These are phyloP conservation scores for Massarina eburnea DNA, from an alignment of 2,329 filamentous ascomycete genomes.

Conservation along the genomic window DNA sequence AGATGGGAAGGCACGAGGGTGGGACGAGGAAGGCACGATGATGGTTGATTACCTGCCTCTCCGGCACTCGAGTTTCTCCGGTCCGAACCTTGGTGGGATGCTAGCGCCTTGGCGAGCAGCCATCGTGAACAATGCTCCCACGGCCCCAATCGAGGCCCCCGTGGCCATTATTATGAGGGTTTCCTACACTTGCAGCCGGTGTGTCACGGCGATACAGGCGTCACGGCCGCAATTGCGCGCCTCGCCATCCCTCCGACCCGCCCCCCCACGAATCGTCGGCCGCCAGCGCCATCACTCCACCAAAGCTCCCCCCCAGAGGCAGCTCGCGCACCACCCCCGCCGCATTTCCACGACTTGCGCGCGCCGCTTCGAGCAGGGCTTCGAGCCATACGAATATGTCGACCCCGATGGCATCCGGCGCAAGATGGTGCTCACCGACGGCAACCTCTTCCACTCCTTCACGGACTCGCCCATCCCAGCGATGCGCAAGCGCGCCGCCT, in stretches of 20 bases:
- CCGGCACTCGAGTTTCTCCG: background rate
- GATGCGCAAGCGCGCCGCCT: conserved; percentile 83
- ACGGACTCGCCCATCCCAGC: conserved; percentile 84
- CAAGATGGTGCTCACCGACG: conserved; percentile 59
- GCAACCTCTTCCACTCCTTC: conserved; percentile 93
- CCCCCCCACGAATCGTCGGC: conserved; percentile 24
- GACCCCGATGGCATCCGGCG: conserved; percentile 37
- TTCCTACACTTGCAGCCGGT: conserved; percentile 45
- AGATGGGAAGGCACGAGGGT: too few species aligned
- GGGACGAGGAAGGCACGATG: too few species aligned
- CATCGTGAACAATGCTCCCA: conserved; percentile 16
- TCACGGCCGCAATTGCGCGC: conserved; percentile 30
- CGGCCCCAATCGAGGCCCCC: conserved; percentile 12
- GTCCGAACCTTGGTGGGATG: background rate
- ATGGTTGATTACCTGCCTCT: too few species aligned
- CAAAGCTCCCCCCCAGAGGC: conserved; percentile 27
- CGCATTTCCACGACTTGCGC: conserved; percentile 34
- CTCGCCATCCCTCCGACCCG: conserved; percentile 19
- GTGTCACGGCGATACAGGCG: conserved; percentile 37
- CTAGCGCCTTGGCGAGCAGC: conserved; percentile 22
- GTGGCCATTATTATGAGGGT: conserved; percentile 38
- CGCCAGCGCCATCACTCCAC: conserved; percentile 35
- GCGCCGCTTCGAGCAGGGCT: conserved; percentile 28
- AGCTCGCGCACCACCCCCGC: conserved; percentile 28
- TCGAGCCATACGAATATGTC: conserved; percentile 40